Evolutionary conservation across 1,139 yeast genomes (phyloP).

Genomic region (Blastobotrys proliferans): DNA sequence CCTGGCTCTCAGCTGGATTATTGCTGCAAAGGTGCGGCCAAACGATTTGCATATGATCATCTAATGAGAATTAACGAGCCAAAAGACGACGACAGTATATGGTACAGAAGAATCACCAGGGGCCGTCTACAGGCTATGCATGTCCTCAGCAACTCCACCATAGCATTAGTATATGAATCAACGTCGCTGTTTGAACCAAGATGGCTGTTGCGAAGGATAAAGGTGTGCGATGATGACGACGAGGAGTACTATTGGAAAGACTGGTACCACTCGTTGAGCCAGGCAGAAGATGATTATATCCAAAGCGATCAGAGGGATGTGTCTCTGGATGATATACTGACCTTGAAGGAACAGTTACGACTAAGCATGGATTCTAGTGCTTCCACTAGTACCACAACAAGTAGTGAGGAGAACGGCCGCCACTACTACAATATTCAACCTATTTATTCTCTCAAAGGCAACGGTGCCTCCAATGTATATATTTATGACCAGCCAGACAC

Average conservation of each 20-base stretch:
- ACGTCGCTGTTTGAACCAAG: slow-evolving; percentile 20
- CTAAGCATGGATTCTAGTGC: not conserved
- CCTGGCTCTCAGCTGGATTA: not conserved
- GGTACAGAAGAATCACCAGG: slow-evolving; percentile 22
- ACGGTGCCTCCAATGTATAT: not conserved
- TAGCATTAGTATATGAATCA: slow-evolving; percentile 30
- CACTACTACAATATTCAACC: not conserved
- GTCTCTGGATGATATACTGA: slow-evolving; percentile 1
- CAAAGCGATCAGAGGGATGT: not conserved
- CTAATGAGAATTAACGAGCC: not conserved
- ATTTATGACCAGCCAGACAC: not conserved
- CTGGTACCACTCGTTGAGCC: slow-evolving; percentile 22
- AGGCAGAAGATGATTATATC: slow-evolving; percentile 21
- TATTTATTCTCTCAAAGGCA: not conserved
- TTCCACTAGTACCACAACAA: not conserved
- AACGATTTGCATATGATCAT: not conserved
- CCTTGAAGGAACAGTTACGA: slow-evolving; percentile 5
- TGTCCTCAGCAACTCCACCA: slow-evolving; percentile 15
- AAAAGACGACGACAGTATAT: slow-evolving; percentile 2
- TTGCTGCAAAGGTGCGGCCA: slow-evolving; percentile 8
- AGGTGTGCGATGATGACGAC: slow-evolving; percentile 27
- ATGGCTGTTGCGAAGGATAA: slow-evolving; percentile 25
- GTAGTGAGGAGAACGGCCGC: not conserved
- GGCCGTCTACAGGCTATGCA: slow-evolving; percentile 24
- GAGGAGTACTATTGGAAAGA: slow-evolving; percentile 30